Percentiles rank a stretch among this genome's conserved stretches.
phyloP scores from a whole-genome alignment of 208 protist genomes.

The Porcisia hertigi region DNA sequence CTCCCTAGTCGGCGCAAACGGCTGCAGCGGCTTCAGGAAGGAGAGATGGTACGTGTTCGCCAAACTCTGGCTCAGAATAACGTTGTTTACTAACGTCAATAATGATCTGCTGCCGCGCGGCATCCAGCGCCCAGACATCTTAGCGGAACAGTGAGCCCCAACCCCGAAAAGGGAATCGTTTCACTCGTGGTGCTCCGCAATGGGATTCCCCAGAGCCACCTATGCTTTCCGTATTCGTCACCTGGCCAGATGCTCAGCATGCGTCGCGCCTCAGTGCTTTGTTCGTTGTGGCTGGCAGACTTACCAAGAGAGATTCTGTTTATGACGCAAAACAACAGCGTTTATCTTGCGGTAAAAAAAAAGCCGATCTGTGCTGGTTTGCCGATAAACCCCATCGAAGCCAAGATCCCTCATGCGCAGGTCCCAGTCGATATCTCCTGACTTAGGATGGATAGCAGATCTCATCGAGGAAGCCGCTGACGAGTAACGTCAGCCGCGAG shows the following conservation, averaged over 20 bases:
- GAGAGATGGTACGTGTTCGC: slow-evolving; percentile 18
- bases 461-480: slow-evolving; percentile 25
- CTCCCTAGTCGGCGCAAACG: neutral
- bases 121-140: slow-evolving; percentile 24
- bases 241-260: slow-evolving; percentile 19
- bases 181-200: slow-evolving; percentile 5
- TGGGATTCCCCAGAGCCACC: slow-evolving; percentile 26
- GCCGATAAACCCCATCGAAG: slow-evolving; percentile 21
- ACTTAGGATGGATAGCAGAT: slow-evolving; percentile 28
- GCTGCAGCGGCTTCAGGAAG: slow-evolving; percentile 3
- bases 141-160: slow-evolving; percentile 6
- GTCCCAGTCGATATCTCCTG: slow-evolving; percentile 23
- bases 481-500: slow-evolving; percentile 12
- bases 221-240: slow-evolving; percentile 24
- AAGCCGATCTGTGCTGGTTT: slow-evolving; percentile 9
- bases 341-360: slow-evolving; percentile 21
- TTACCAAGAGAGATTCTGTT: neutral
- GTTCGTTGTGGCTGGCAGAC: slow-evolving; percentile 13
- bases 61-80: slow-evolving; percentile 13
- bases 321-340: too few relatives aligned
- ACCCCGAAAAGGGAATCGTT: neutral
- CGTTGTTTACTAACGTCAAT: slow-evolving; percentile 7
- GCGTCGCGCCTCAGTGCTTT: slow-evolving; percentile 4
- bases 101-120: slow-evolving; percentile 1
- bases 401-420: slow-evolving; percentile 8